These are phyloP conservation scores for Colletotrichum shisoi DNA, from an alignment of 2,329 filamentous ascomycete genomes.

Conservation along the genomic window DNA sequence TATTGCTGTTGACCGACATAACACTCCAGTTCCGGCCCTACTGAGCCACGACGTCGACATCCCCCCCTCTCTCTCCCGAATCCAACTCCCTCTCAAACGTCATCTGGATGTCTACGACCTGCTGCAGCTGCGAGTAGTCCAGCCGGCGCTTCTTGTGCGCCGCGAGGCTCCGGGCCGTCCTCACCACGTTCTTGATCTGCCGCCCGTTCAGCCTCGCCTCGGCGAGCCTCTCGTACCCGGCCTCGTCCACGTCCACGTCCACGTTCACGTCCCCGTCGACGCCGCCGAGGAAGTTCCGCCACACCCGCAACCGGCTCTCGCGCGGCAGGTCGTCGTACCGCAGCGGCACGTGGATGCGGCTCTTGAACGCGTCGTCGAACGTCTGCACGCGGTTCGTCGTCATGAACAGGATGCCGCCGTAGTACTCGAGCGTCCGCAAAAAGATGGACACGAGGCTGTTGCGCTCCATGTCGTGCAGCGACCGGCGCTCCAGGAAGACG, in stretches of 20 bases:
- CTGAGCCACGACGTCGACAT: constrained; percentile 17
- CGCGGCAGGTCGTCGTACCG: constrained; percentile 77
- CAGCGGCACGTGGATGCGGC: constrained; percentile 84
- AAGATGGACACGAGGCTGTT: constrained; percentile 82
- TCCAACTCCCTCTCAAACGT: constrained; percentile 80
- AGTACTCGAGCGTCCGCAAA: constrained; percentile 61
- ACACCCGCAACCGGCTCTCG: constrained; percentile 67
- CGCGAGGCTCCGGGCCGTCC: constrained; percentile 82
- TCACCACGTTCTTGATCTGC: constrained; percentile 88
- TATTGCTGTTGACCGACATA: no score
- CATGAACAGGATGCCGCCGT: constrained; percentile 60
- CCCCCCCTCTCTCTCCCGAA: neutral
- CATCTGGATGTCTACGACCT: constrained; percentile 82
- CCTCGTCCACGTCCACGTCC: constrained; percentile 62
- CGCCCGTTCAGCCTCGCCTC: constrained; percentile 69
- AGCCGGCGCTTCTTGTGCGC: constrained; percentile 65
- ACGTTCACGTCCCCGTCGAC: constrained; percentile 31
- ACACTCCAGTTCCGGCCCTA: neutral
- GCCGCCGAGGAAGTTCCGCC: constrained; percentile 30
- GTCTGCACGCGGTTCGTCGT: constrained; percentile 66
- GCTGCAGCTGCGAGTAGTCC: constrained; percentile 71
- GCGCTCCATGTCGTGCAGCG: constrained; percentile 82
- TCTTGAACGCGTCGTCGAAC: constrained; percentile 91
- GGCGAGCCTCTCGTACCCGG: constrained; percentile 65
- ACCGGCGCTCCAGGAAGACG: constrained; percentile 83